phyloP scores from a whole-genome alignment of 2,329 filamentous ascomycete genomes.

The Diaporthe velutina region DNA sequence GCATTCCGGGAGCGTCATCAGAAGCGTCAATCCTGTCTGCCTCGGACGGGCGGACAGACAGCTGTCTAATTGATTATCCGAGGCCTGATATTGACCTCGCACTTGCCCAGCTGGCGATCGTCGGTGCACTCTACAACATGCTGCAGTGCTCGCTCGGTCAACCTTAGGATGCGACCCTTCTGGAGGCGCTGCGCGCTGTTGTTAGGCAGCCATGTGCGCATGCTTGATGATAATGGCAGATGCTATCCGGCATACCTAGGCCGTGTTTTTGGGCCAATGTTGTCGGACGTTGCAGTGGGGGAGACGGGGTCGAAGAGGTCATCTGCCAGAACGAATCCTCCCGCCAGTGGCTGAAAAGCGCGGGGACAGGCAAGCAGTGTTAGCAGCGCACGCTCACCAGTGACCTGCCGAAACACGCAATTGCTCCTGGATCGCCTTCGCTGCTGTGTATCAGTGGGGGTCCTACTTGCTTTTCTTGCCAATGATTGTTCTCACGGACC shows the following conservation, averaged over 20 bases:
- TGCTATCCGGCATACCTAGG: constrained; percentile 32
- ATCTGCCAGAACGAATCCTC: constrained; percentile 38
- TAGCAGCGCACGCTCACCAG: constrained; percentile 1
- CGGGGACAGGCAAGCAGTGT: constrained; percentile 12
- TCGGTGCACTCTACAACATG: constrained; percentile 8
- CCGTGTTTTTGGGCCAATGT: constrained; percentile 30
- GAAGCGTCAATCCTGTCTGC: constrained; percentile 13
- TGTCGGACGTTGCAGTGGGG: constrained; percentile 34
- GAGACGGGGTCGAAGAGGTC: constrained; percentile 31
- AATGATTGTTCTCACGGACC: not conserved
- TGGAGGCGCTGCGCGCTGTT: constrained; percentile 2
- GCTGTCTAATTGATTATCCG: constrained; percentile 27
- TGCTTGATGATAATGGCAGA: constrained; percentile 17
- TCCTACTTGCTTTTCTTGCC: constrained; percentile 21
- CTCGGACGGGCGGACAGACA: constrained; percentile 15
- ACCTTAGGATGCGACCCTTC: constrained; percentile 1
- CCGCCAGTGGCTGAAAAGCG: constrained; percentile 35
- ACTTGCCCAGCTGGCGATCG: constrained; percentile 18
- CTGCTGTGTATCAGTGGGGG: constrained; percentile 21
- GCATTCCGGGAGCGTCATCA: constrained; percentile 28
- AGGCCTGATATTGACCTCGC: constrained; percentile 19
- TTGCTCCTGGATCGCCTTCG: constrained; percentile 8
- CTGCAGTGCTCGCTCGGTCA: not conserved
- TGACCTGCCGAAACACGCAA: constrained; percentile 37
- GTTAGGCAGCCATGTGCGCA: constrained; percentile 36